Conservation (phyloP, 2,329 filamentous ascomycete species). For the Trichophyton benhamiae region DNA sequence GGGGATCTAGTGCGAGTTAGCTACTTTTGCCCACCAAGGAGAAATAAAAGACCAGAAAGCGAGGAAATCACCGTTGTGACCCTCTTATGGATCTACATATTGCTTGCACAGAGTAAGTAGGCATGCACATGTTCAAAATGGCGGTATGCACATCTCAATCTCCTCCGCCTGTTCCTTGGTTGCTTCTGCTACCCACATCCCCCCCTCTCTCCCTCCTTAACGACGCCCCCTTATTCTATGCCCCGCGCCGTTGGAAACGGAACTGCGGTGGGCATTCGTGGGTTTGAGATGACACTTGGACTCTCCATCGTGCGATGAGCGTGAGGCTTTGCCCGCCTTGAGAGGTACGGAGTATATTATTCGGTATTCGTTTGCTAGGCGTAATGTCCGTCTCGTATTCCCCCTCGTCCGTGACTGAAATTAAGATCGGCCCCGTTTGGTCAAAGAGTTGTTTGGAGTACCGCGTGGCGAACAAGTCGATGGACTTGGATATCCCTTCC, state of each 20-base stretch:
- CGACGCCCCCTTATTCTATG: not conserved
- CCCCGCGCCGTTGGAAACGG: not conserved
- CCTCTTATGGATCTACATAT: not conserved
- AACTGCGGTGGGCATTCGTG: not conserved
- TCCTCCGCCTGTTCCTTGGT: not conserved
- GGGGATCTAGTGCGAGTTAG: not conserved
- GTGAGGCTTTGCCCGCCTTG: not conserved
- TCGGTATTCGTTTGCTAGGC: no score
- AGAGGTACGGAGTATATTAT: not conserved
- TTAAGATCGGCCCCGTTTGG: not conserved
- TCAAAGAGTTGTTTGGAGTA: not conserved
- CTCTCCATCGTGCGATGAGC: not conserved
- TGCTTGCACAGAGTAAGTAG: not conserved
- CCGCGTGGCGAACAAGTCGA: not conserved
- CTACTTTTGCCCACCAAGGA: not conserved
- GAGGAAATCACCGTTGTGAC: not conserved
- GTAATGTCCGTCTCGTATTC: not conserved
- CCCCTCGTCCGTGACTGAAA: not conserved
- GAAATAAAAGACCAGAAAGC: not conserved
- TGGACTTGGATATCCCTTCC: not conserved
- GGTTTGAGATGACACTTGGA: not conserved
- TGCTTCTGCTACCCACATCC: no score
- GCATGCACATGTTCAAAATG: not conserved
- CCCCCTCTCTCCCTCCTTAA: no score
- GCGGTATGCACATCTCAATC: not conserved